Base-by-base conservation (phyloP, 257 asterid species). In the Voacanga thouarsii region DNA sequence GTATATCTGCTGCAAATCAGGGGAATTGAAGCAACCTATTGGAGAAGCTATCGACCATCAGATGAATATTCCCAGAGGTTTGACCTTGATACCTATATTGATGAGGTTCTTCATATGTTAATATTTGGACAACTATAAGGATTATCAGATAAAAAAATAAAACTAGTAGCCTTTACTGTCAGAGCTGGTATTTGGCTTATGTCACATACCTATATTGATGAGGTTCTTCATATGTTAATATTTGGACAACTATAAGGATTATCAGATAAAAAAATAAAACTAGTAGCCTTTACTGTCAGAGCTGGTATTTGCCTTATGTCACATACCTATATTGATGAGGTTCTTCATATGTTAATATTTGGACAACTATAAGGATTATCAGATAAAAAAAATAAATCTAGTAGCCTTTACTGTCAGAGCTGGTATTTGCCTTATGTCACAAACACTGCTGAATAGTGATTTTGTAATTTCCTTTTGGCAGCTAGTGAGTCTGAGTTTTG, bases 41-140 rank as follows among this genome's bases (percentile, higher is more conserved):
- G 92, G 92, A 75, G 98, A 92, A 86, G 79, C 94, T 77, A 92
- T 94, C 76, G 88, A 89, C 64, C 92, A 92, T 1, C 97, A 92
- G 80, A 88, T 85, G 82, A 93, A 89, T 83, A 82, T 96, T 83
- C 97, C 98, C 61, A 80, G 91, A 89, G 99, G 99, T 93, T 68
- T 74, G 80, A 68, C 66, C 43, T 30, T 51, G 61, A 16, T 67
- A 21, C 30, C 72, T 67, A 19, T 51, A 15, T 33, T 7, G 28
- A 41, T 9, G 15, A 67, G 53, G 39, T 67, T 67, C 45, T 21
- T 41, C 8, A 19, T 10, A 16, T 24, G 3, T 50, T 67, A 41
- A 26, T 44, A 43, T 77, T 24, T 14, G 50, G 56, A 63, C n/a
- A n/a, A n/a, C n/a, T n/a, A n/a, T 24, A 28, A 12, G 33, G 60